Evolutionary conservation across 805 yeast genomes (phyloP).

Genomic region (Saccharomyces mikatae): DNA sequence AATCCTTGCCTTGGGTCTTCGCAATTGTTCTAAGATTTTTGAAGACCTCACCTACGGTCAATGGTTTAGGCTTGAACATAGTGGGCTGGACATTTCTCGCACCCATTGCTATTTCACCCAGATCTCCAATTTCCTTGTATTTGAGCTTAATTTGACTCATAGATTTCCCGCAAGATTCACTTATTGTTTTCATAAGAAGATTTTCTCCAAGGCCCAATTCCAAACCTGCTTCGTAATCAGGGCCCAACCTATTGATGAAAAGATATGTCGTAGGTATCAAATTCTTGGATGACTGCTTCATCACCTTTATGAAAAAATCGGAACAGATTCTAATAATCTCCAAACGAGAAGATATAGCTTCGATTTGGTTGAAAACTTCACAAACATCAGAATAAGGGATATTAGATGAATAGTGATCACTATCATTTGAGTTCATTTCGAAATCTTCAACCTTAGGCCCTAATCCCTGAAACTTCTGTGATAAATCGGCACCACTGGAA

Average conservation of each 20-base stretch:
- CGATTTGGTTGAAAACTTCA: slow-evolving; percentile 68
- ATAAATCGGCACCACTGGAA: not conserved
- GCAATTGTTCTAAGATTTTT: slow-evolving; percentile 71
- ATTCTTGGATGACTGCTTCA: slow-evolving; percentile 45
- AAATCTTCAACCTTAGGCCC: not conserved
- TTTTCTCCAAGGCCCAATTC: slow-evolving; percentile 94
- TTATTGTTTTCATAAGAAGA: slow-evolving; percentile 74
- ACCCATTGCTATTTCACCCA: slow-evolving; percentile 79
- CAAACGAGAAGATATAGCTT: slow-evolving; percentile 71
- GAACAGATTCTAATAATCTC: slow-evolving; percentile 73
- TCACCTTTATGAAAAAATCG: slow-evolving; percentile 58
- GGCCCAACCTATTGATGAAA: slow-evolving; percentile 83
- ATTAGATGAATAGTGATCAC: slow-evolving; percentile 5
- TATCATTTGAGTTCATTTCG: not conserved
- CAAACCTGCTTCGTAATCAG: slow-evolving; percentile 83
- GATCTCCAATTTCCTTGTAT: slow-evolving; percentile 75
- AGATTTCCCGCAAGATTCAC: slow-evolving; percentile 83
- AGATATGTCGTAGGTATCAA: slow-evolving; percentile 70
- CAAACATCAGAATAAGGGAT: slow-evolving; percentile 38
- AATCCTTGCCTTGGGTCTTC: slow-evolving; percentile 63
- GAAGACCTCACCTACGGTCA: slow-evolving; percentile 69
- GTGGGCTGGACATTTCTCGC: slow-evolving; percentile 82
- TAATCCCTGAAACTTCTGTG: not conserved
- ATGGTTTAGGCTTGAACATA: slow-evolving; percentile 84
- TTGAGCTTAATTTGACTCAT: slow-evolving; percentile 61